phyloP scores from a whole-genome alignment of 2,329 filamentous ascomycete species.

The Calonectria multiphialidica region DNA sequence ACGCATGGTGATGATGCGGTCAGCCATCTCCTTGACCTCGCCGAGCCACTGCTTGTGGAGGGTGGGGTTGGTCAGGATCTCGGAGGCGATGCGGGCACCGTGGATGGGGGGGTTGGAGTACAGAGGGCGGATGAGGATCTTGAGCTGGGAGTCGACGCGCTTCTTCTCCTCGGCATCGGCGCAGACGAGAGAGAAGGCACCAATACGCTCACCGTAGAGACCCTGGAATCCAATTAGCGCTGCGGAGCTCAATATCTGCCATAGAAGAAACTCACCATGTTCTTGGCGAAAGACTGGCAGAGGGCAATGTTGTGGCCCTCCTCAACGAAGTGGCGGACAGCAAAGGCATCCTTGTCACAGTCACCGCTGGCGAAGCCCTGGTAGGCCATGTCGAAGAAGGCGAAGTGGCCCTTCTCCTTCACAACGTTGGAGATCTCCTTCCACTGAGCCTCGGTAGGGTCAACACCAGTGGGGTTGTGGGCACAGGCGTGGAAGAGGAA shows the following conservation, averaged over 20 bases:
- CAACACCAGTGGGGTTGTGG: conserved; percentile 97
- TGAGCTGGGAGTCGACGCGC: conserved; percentile 96
- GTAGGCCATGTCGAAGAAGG: conserved; percentile 99
- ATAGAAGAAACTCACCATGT: conserved; percentile 77
- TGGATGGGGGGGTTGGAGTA: conserved; percentile 99
- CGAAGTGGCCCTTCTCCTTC: conserved; percentile 88
- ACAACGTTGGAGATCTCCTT: conserved; percentile 87
- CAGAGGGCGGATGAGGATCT: conserved; percentile 95
- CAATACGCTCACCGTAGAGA: conserved; percentile 97
- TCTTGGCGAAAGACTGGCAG: conserved; percentile 97
- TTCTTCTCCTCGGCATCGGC: conserved; percentile 91
- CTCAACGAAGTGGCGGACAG: conserved; percentile 92
- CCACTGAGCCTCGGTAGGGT: conserved; percentile 94
- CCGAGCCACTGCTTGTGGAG: conserved; percentile 95
- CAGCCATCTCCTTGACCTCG: conserved; percentile 98
- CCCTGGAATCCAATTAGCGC: conserved; percentile 64
- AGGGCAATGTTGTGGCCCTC: conserved; percentile 91
- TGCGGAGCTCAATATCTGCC: neutral
- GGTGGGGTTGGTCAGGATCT: conserved; percentile 87
- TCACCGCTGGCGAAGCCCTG: conserved; percentile 96
- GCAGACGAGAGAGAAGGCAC: conserved; percentile 94
- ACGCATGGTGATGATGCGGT: conserved; percentile 99
- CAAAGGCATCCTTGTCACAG: conserved; percentile 93
- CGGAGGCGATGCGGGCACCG: conserved; percentile 91
- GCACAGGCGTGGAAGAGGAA: conserved; percentile 97